Evolutionary conservation across 1,284 basidiomycete species (phyloP).

Genomic region (Pterula multifida): DNA sequence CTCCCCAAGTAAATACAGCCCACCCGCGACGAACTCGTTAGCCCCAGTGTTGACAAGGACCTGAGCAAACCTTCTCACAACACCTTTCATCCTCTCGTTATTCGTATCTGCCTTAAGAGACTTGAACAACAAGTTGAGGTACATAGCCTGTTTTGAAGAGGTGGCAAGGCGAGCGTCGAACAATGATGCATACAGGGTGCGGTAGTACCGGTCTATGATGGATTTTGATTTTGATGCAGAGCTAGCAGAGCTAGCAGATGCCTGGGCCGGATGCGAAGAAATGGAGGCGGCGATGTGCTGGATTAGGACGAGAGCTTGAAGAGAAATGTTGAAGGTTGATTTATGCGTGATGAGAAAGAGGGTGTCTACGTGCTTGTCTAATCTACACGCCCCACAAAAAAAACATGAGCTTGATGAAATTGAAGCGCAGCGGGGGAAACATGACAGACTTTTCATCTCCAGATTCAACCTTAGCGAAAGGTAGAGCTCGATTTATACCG

Average conservation of each 20-base stretch:
- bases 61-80: conserved; percentile 84
- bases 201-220: conserved; percentile 80
- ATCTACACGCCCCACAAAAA: conserved; percentile 33
- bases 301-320: conserved; percentile 90
- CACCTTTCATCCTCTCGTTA: conserved; percentile 57
- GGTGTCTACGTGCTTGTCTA: conserved; percentile 85
- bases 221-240: conserved; percentile 29
- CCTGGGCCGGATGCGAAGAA: conserved; percentile 18
- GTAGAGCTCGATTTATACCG: conserved; percentile 91
- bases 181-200: conserved; percentile 83
- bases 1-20: conserved; percentile 66
- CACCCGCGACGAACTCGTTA: conserved; percentile 85
- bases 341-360: conserved; percentile 92
- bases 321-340: conserved; percentile 92
- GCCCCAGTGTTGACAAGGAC: conserved; percentile 65
- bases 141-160: conserved; percentile 95
- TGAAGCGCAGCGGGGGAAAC: not conserved
- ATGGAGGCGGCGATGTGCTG: conserved; percentile 66
- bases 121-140: conserved; percentile 92
- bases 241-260: conserved; percentile 11
- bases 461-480: conserved; percentile 72
- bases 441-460: conserved; percentile 35
- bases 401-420: conserved; percentile 8
- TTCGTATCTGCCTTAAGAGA: conserved; percentile 69
- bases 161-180: conserved; percentile 73